phyloP scores from a whole-genome alignment of 139 green algal genomes.

The Coccomyxa sp. region DNA sequence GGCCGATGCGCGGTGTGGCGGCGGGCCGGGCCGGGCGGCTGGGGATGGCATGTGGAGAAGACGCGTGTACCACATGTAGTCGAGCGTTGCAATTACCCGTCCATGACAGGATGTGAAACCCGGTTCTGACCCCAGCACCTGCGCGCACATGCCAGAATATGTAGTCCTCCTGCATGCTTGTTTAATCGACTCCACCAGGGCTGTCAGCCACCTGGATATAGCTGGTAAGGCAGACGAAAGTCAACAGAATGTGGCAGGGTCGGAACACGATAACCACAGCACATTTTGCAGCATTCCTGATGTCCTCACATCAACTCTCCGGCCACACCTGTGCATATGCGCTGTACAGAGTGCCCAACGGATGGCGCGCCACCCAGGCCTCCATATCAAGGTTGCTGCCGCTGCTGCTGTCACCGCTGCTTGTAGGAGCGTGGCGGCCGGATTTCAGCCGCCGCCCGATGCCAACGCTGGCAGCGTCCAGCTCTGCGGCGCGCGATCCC shows the following conservation, averaged over 20 bases:
- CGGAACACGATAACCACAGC: too few relatives aligned
- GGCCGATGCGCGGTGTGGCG: too few relatives aligned
- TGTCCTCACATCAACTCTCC: too few relatives aligned
- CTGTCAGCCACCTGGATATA: too few relatives aligned
- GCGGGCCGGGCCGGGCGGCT: background rate
- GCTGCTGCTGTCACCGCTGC: background rate
- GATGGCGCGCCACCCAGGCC: constrained; percentile 16
- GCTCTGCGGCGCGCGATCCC: background rate
- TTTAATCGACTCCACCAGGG: too few relatives aligned
- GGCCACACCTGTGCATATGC: constrained; percentile 16
- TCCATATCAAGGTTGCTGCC: background rate
- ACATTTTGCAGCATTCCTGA: background rate
- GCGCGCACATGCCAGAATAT: background rate
- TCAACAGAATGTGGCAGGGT: too few relatives aligned
- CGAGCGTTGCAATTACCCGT: constrained; percentile 64
- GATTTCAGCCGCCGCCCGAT: background rate
- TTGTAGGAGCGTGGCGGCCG: too few relatives aligned
- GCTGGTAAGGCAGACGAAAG: too few relatives aligned
- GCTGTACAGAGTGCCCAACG: constrained; percentile 5
- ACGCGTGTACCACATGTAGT: constrained; percentile 66
- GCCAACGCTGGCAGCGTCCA: background rate
- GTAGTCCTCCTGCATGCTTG: too few relatives aligned
- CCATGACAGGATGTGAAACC: constrained; percentile 63
- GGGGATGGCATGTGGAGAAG: background rate
- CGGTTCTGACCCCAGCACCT: constrained; percentile 34